Conservation (phyloP, 805 yeast species). For the Lipomyces chichibuensis region DNA sequence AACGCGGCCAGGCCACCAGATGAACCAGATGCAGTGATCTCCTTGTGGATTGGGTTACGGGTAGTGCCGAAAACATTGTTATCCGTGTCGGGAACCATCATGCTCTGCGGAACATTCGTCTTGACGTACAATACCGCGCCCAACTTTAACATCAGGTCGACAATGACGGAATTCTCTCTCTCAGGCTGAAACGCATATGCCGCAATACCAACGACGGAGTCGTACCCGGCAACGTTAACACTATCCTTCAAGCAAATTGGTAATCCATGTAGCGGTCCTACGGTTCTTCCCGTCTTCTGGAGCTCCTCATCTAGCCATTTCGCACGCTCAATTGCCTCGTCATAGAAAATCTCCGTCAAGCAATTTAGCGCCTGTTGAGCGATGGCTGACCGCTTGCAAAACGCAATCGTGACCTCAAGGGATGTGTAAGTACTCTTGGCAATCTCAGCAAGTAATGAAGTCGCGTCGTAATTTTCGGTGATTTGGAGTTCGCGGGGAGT, state of each 20-base stretch:
- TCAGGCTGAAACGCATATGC: conserved; percentile 35
- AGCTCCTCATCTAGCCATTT: conserved; percentile 57
- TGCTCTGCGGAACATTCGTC: conserved; percentile 60
- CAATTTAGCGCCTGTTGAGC: conserved; percentile 57
- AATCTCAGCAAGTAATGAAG: conserved; percentile 34
- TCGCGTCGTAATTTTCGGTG: conserved; percentile 37
- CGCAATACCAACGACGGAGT: conserved; percentile 50
- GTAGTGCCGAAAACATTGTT: conserved; percentile 59
- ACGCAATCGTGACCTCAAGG: conserved; percentile 55
- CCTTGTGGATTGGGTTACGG: conserved; percentile 54
- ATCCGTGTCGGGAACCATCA: conserved; percentile 58
- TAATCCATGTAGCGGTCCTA: conserved; percentile 63
- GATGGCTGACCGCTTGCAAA: conserved; percentile 58
- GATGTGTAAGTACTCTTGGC: conserved; percentile 48
- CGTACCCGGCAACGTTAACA: conserved; percentile 55
- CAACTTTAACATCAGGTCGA: conserved; percentile 51
- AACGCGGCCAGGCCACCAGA: conserved; percentile 59
- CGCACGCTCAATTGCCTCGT: conserved; percentile 62
- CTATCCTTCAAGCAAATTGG: conserved; percentile 72
- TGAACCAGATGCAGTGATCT: conserved; percentile 57
- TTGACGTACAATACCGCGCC: conserved; percentile 67
- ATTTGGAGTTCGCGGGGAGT: conserved; percentile 38
- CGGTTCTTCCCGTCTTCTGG: conserved; percentile 50
- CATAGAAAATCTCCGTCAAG: conserved; percentile 52
- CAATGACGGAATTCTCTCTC: conserved; percentile 50